A percentile compares a stretch with the other conserved stretches of the same genome.
Evolutionary conservation across 768 basidiomycete species (phyloP).

Genomic region (Hericium erinaceus): DNA sequence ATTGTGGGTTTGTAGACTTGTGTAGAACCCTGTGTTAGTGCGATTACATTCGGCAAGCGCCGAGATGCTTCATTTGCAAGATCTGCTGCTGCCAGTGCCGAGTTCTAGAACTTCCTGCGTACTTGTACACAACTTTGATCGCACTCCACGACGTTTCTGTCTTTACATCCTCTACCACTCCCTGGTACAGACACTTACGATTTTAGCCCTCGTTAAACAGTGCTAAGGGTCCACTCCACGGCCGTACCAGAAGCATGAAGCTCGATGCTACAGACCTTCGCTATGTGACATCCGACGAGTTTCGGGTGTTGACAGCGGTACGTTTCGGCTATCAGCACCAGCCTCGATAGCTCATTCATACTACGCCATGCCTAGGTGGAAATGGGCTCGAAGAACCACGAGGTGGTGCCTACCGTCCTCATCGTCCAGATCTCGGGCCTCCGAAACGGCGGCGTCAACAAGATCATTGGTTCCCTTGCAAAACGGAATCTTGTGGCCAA

Average conservation of each 20-base stretch:
- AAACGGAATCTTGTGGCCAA: constrained; percentile 86
- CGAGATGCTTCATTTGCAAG: background rate
- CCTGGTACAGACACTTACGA: too few relatives aligned
- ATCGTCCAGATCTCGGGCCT: constrained; percentile 92
- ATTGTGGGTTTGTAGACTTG: too few relatives aligned
- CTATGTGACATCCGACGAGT: constrained; percentile 88
- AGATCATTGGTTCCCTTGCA: constrained; percentile 79
- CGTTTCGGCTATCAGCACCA: background rate
- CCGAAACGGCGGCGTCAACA: constrained; percentile 88
- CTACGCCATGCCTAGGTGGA: constrained; percentile 54
- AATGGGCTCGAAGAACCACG: constrained; percentile 97
- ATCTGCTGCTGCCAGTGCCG: background rate
- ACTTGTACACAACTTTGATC: too few relatives aligned
- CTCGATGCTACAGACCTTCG: constrained; percentile 90
- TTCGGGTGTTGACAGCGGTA: constrained; percentile 93
- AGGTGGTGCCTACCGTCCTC: constrained; percentile 83
- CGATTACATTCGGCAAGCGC: background rate
- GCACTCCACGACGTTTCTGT: too few relatives aligned
- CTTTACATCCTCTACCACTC: too few relatives aligned
- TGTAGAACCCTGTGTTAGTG: too few relatives aligned
- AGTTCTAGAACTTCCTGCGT: background rate
- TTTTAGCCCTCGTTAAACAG: too few relatives aligned
- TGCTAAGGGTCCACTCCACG: background rate
- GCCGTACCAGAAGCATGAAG: constrained; percentile 50
- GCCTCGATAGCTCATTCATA: background rate